Conservation (phyloP, 1,139 yeast species). For the Ashbya aceris region DNA sequence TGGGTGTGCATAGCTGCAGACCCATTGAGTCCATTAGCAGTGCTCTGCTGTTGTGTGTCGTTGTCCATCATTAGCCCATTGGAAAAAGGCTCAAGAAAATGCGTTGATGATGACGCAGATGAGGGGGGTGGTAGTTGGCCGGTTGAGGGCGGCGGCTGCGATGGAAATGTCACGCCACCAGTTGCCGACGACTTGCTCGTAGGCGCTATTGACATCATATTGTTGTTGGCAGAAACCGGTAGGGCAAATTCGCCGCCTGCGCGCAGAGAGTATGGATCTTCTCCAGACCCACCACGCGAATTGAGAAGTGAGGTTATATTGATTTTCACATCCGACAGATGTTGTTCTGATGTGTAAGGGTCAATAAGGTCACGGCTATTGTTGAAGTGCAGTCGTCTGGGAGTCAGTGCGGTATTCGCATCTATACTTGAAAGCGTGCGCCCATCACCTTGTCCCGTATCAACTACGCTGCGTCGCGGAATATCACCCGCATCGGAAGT, state of each 20-base stretch:
- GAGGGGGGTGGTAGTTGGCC: constrained; percentile 1
- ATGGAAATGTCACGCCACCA: constrained; percentile 1
- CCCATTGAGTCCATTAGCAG: constrained; percentile 10
- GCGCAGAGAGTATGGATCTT: constrained; percentile 2
- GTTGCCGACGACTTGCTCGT: constrained; percentile 1
- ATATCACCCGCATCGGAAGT: background rate
- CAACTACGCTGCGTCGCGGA: background rate
- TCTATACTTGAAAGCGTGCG: constrained; percentile 4
- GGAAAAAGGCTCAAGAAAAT: constrained; percentile 1
- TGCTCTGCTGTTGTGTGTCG: constrained; percentile 15
- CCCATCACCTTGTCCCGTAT: constrained; percentile 3
- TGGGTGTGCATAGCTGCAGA: background rate
- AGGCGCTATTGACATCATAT: constrained; percentile 2
- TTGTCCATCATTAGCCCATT: constrained; percentile 3
- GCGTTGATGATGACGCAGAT: constrained; percentile 3
- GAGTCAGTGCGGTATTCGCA: constrained; percentile 14
- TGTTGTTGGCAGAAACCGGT: constrained; percentile 1
- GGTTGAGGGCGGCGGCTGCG: background rate
- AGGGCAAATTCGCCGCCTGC: constrained; percentile 4
- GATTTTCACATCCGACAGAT: constrained; percentile 14
- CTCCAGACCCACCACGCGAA: constrained; percentile 7
- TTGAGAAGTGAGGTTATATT: constrained; percentile 21
- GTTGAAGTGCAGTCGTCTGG: constrained; percentile 19
- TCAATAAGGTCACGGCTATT: constrained; percentile 17
- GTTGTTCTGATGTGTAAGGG: constrained; percentile 14